Evolutionary conservation across 257 asterid genomes (phyloP).

Genomic region (Nemophila menziesii): DNA sequence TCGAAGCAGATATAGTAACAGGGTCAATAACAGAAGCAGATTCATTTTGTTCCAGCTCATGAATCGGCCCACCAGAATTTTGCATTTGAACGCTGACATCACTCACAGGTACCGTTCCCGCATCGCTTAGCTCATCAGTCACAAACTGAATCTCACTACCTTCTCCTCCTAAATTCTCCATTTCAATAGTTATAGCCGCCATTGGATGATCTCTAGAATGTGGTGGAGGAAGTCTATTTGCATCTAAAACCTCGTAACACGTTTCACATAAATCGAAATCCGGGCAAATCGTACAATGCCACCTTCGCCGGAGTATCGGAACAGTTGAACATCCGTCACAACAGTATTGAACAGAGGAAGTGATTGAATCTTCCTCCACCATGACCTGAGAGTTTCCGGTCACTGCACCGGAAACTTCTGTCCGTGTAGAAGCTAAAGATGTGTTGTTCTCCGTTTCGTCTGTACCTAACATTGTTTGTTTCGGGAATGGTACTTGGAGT

Average conservation of each 20-base stretch:
- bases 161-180: slow-evolving; percentile 73
- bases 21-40: slow-evolving; percentile 70
- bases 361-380: slow-evolving; percentile 85
- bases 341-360: slow-evolving; percentile 94
- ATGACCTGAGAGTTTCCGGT: slow-evolving; percentile 58
- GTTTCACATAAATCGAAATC: slow-evolving; percentile 98
- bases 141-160: slow-evolving; percentile 78
- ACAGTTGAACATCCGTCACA: slow-evolving; percentile 99
- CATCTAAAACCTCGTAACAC: slow-evolving; percentile 83
- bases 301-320: slow-evolving; percentile 87
- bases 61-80: slow-evolving; percentile 55
- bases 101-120: slow-evolving; percentile 50
- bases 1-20: slow-evolving; percentile 89
- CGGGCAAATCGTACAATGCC: slow-evolving; percentile 98
- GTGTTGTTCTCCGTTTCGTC: slow-evolving; percentile 66
- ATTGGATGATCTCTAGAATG: slow-evolving; percentile 93
- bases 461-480: slow-evolving; percentile 86
- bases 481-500: slow-evolving; percentile 99
- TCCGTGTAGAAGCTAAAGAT: slow-evolving; percentile 42
- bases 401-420: slow-evolving; percentile 46
- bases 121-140: slow-evolving; percentile 52
- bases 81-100: slow-evolving; percentile 42
- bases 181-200: slow-evolving; percentile 97
- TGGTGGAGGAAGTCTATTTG: slow-evolving; percentile 89
- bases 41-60: slow-evolving; percentile 67